A percentile compares a stretch with the other conserved stretches of the same genome.
Evolutionary conservation across 768 basidiomycete genomes (phyloP).

Genomic region (Russula sp.): DNA sequence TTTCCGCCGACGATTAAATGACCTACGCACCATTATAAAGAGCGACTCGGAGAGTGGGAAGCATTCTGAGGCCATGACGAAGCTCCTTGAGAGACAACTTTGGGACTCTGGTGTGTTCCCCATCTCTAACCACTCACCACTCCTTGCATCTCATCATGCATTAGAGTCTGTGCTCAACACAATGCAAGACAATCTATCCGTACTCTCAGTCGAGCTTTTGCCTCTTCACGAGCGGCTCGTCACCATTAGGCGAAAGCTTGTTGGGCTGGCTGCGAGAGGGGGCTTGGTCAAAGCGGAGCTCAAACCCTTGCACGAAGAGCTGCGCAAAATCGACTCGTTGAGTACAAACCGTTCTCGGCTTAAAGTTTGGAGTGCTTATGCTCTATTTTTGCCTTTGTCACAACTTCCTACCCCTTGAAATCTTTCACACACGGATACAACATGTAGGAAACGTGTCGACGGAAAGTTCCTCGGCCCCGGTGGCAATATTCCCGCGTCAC

Average conservation of each 20-base stretch:
- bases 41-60: conserved; percentile 77
- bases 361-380: conserved; percentile 8
- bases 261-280: conserved; percentile 82
- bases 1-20: conserved; percentile 75
- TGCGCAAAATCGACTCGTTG: conserved; percentile 95
- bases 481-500: conserved; percentile 85
- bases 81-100: conserved; percentile 84
- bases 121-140: background rate
- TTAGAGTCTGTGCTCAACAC: conserved; percentile 67
- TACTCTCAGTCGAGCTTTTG: conserved; percentile 84
- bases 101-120: conserved; percentile 79
- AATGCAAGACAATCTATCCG: conserved; percentile 80
- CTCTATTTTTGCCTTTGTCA: conserved; percentile 15
- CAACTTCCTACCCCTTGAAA: conserved; percentile 28
- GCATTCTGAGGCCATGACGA: conserved; percentile 84
- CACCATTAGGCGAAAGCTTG: conserved; percentile 82
- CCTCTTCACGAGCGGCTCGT: conserved; percentile 90
- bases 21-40: conserved; percentile 83
- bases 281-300: conserved; percentile 82
- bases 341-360: conserved; percentile 44
- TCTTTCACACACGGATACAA: conserved; percentile 23
- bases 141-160: conserved; percentile 1
- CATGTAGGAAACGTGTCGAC: conserved; percentile 79
- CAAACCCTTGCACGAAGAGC: conserved; percentile 86
- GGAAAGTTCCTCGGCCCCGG: conserved; percentile 94